Evolutionary conservation across 2,329 filamentous ascomycete species (phyloP).

Genomic region (Fonsecaea erecta): DNA sequence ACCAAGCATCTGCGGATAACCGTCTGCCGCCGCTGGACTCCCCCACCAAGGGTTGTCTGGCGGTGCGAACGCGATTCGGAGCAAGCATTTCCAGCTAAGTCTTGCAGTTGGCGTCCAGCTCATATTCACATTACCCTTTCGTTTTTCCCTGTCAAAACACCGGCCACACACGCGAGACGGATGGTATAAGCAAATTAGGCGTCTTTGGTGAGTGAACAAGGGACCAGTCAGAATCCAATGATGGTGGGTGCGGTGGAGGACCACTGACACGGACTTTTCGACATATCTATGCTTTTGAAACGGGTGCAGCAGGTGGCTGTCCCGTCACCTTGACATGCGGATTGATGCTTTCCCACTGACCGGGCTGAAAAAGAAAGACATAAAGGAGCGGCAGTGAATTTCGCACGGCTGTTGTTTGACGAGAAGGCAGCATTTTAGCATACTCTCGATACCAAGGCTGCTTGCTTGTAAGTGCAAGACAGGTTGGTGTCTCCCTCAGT

Average conservation of each 20-base stretch:
- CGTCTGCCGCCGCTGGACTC: not conserved
- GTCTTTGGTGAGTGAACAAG: conserved; percentile 27
- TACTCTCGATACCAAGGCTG: conserved; percentile 29
- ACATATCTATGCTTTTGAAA: not conserved
- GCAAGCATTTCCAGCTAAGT: conserved; percentile 25
- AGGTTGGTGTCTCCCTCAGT: conserved; percentile 29
- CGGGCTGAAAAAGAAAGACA: not conserved
- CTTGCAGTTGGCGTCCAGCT: conserved; percentile 23
- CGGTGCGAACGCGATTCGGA: not conserved
- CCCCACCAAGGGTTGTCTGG: not conserved
- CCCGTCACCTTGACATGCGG: not conserved
- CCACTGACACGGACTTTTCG: conserved; percentile 21
- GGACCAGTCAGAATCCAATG: conserved; percentile 4
- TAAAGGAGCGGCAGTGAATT: not conserved
- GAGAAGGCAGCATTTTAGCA: conserved; percentile 28
- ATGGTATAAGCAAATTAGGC: conserved; percentile 6
- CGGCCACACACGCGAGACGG: not conserved
- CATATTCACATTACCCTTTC: conserved; percentile 12
- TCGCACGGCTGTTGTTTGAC: not conserved
- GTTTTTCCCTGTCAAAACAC: not conserved
- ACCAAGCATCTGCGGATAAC: not conserved
- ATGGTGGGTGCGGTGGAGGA: not conserved
- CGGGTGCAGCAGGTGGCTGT: not conserved
- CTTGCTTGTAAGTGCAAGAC: conserved; percentile 34
- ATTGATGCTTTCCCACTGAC: not conserved